A percentile compares a stretch with the other conserved stretches of the same genome.
phyloP scores from a whole-genome alignment of 352 stramenopile genomes.

The Globisporangium nagaii region DNA sequence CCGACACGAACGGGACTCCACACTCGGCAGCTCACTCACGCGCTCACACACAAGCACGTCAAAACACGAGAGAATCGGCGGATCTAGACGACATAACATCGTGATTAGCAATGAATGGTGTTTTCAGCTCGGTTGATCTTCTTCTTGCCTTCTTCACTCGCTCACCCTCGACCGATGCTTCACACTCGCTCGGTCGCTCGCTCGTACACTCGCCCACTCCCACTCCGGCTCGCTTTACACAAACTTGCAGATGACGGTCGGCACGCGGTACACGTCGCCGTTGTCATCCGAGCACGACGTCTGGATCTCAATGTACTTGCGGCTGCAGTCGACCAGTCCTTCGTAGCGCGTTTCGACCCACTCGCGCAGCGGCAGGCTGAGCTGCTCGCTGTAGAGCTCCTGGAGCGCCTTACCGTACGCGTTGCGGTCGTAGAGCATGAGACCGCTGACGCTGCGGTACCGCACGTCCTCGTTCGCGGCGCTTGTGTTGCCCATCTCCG shows the following conservation, averaged over 20 bases:
- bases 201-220: too few relatives aligned
- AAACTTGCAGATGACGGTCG: constrained; percentile 86
- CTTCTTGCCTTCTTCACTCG: too few relatives aligned
- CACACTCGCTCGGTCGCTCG: too few relatives aligned
- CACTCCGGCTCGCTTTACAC: constrained; percentile 32
- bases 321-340: constrained; percentile 73
- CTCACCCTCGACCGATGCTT: too few relatives aligned
- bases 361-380: constrained; percentile 41
- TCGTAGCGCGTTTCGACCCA: constrained; percentile 80
- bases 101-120: too few relatives aligned
- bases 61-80: too few relatives aligned
- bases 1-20: too few relatives aligned
- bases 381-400: constrained; percentile 61
- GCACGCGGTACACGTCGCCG: constrained; percentile 78
- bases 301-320: constrained; percentile 82
- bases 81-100: too few relatives aligned
- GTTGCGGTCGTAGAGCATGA: constrained; percentile 86
- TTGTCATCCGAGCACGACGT: constrained; percentile 81
- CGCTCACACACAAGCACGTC: too few relatives aligned
- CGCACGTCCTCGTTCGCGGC: constrained; percentile 58
- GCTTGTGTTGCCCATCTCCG: constrained; percentile 57
- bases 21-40: too few relatives aligned
- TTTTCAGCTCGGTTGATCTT: too few relatives aligned
- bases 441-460: constrained; percentile 61
- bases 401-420: constrained; percentile 69